Conservation (phyloP, 1,284 basidiomycete genomes). For the Ustilago crameri region DNA sequence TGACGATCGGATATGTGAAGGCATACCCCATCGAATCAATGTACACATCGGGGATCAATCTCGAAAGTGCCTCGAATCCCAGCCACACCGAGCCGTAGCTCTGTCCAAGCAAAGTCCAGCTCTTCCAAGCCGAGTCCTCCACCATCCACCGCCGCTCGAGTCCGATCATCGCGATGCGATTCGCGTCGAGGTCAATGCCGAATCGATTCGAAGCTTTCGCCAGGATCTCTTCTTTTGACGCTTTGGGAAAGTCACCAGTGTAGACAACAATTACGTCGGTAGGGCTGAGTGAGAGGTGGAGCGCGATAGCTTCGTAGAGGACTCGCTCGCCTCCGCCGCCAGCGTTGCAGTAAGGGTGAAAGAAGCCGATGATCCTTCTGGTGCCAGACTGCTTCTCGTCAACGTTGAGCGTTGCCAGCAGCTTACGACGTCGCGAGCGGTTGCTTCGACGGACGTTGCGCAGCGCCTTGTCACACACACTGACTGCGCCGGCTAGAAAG, state of each 20-base stretch:
- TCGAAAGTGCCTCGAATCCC: conserved; percentile 79
- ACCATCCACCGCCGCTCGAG: conserved; percentile 78
- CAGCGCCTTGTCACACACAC: conserved; percentile 32
- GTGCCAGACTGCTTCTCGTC: conserved; percentile 20
- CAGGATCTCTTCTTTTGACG: conserved; percentile 83
- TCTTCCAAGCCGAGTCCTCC: conserved; percentile 84
- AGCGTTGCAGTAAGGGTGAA: conserved; percentile 97
- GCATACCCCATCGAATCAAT: conserved; percentile 99
- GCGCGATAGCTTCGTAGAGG: conserved; percentile 88
- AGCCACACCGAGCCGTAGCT: conserved; percentile 86
- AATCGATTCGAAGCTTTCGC: conserved; percentile 74
- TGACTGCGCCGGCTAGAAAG: conserved; percentile 27
- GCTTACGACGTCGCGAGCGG: conserved; percentile 22
- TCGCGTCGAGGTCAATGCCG: conserved; percentile 78
- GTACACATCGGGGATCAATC: conserved; percentile 85
- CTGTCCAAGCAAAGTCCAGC: conserved; percentile 91
- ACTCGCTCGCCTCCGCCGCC: conserved; percentile 97
- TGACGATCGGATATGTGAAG: conserved; percentile 85
- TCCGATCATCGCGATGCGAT: conserved; percentile 80
- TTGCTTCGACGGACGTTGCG: conserved; percentile 22
- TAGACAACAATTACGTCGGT: conserved; percentile 85
- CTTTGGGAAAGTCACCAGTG: conserved; percentile 73
- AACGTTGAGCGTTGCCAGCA: conserved; percentile 26
- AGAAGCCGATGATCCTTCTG: conserved; percentile 75
- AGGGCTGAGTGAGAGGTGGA: conserved; percentile 79